Evolutionary conservation across 768 basidiomycete species (phyloP).

Genomic region (Trametes meyenii): DNA sequence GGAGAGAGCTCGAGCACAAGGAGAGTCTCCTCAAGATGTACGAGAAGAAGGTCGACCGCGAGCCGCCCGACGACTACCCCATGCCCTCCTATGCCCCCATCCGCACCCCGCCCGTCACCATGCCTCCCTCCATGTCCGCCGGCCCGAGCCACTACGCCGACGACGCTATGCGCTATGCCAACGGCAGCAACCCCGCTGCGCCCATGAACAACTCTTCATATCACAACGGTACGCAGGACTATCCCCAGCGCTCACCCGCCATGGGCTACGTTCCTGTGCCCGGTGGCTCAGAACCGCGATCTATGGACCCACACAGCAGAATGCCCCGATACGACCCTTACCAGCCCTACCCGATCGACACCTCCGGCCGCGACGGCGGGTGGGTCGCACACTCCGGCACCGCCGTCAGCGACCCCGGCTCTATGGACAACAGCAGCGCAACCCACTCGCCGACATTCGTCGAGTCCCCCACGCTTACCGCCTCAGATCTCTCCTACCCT

Average conservation of each 20-base stretch:
- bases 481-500: constrained; percentile 51
- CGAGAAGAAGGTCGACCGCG: constrained; percentile 48
- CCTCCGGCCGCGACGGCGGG: constrained; percentile 32
- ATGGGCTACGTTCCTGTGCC: constrained; percentile 36
- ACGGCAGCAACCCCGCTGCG: constrained; percentile 47
- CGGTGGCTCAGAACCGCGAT: constrained; percentile 35
- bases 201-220: constrained; percentile 50
- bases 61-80: constrained; percentile 24
- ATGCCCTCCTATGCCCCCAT: constrained; percentile 35
- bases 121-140: constrained; percentile 30
- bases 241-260: constrained; percentile 53
- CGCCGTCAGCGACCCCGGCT: constrained; percentile 46
- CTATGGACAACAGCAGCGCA: constrained; percentile 44
- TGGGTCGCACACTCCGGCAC: constrained; percentile 40
- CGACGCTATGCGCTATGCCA: constrained; percentile 51
- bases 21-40: constrained; percentile 74
- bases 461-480: constrained; percentile 57
- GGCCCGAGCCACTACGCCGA: constrained; percentile 44
- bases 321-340: constrained; percentile 52
- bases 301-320: constrained; percentile 41
- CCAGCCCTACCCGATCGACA: constrained; percentile 41
- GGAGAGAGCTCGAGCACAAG: constrained; percentile 66
- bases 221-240: constrained; percentile 42
- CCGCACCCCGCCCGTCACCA: constrained; percentile 25
- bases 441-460: constrained; percentile 56